Base-by-base conservation (phyloP, 1,284 basidiomycete species). In the Hymenochaete sp. region DNA sequence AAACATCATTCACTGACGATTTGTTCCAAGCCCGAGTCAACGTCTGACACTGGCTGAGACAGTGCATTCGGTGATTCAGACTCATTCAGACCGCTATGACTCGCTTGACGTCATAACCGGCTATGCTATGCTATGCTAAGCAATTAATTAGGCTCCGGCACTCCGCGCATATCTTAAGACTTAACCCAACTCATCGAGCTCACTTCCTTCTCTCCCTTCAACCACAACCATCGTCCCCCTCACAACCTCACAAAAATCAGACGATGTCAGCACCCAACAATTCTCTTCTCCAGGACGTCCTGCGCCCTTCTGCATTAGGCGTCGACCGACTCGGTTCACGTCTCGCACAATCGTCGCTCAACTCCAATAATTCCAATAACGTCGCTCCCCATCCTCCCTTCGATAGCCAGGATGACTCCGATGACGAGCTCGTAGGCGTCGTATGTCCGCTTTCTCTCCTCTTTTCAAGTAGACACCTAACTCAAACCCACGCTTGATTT, bases 361-460 rank as follows among this genome's bases (percentile, higher is more conserved):
- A 32, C 22, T 25, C 22, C 13, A 18, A 32, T 25, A 21, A 11
- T 2, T 46, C 59, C 60, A 6, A 16, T 6, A 2, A 22, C 16
- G 10, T 21, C 37, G 56, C 63, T 26, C 50, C 45, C 31, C 45
- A 29, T 42, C 49, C 57, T 61, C 41, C 52, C 62, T 32, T 51
- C 55, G 52, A 36, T 53, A 54, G 59, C 62, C 68, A 39, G 40
- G 71, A 73, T 44, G 80, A 82, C 56, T 77, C 75, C 14, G 73
- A 87, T 52, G 78, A 88, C 53, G 84, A 87, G 58, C 67, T 82
- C 49, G 75, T 88, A 54, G 79, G 76, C 56, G 84, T 88, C 37
- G 82, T 87, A 58, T 51, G 82, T 74, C 8, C 40, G 27, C 19
- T 35, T 13, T 26, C 19, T 42, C 27, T 27, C 13, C 39, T 43